Evolutionary conservation across 1,284 basidiomycete species (phyloP).

Genomic region (Phellinidium pouzarii): DNA sequence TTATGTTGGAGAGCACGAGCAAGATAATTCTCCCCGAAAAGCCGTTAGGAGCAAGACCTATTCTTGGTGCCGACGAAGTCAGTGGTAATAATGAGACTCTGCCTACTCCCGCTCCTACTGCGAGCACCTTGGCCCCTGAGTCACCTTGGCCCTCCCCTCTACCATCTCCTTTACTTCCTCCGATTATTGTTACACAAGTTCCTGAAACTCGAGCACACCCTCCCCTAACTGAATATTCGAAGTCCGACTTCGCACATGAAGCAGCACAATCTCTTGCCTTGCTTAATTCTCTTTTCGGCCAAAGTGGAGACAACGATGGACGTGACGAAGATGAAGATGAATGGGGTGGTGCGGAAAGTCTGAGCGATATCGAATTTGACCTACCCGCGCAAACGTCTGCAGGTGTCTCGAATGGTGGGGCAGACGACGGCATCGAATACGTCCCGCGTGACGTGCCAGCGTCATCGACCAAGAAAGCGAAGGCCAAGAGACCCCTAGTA

Average conservation of each 20-base stretch:
- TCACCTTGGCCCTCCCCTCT: background rate
- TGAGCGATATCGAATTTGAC: slow-evolving; percentile 43
- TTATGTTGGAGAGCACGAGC: slow-evolving; percentile 44
- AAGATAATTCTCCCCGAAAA: slow-evolving; percentile 19
- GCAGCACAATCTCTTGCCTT: slow-evolving; percentile 41
- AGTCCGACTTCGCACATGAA: slow-evolving; percentile 38
- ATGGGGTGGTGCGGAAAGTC: slow-evolving; percentile 51
- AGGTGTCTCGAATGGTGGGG: background rate
- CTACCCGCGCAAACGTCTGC: slow-evolving; percentile 13
- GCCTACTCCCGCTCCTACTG: background rate
- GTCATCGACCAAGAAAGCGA: background rate
- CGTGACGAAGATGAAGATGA: slow-evolving; percentile 30
- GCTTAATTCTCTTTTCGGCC: slow-evolving; percentile 46
- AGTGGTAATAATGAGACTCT: slow-evolving; percentile 18
- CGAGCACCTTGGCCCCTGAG: background rate
- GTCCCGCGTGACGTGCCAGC: slow-evolving; percentile 5
- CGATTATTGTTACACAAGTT: background rate
- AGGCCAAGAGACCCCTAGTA: background rate
- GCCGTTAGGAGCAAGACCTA: background rate
- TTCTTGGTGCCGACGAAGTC: background rate
- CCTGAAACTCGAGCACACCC: slow-evolving; percentile 8
- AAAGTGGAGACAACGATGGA: slow-evolving; percentile 16
- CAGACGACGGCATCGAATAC: slow-evolving; percentile 10
- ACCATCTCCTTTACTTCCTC: background rate
- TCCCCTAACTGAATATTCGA: slow-evolving; percentile 13